These are phyloP conservation scores for Aechmea fasciata DNA, from an alignment of 176 grass and related monocot genomes.

Conservation along the genomic window DNA sequence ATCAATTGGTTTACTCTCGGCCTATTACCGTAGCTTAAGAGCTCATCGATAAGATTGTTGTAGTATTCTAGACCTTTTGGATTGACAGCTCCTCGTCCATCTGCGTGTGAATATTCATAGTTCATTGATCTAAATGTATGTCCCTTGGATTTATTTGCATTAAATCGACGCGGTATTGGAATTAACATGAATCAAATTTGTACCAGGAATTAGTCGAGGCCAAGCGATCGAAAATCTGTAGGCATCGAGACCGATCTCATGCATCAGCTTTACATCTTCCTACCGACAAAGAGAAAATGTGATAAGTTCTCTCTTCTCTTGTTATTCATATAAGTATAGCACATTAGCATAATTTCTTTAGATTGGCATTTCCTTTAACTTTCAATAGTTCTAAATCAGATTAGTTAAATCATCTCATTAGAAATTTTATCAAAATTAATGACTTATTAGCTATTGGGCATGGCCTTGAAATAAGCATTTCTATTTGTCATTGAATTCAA, in stretches of 20 bases:
- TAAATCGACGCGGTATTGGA: background rate
- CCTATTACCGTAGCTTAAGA: constrained; percentile 39
- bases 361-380: background rate
- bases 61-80: constrained; percentile 67
- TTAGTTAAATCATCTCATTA: no score
- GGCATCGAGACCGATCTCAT: constrained; percentile 61
- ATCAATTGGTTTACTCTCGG: background rate
- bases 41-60: constrained; percentile 68
- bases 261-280: constrained; percentile 87
- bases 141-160: background rate
- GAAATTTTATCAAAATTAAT: no score
- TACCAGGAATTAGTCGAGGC: constrained; percentile 61
- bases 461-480: no score
- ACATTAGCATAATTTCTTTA: background rate
- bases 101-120: constrained; percentile 28
- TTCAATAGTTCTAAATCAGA: no score
- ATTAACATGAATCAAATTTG: background rate
- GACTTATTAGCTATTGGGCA: no score
- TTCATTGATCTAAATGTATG: constrained; percentile 2
- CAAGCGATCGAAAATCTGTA: constrained; percentile 85
- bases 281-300: background rate
- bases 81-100: constrained; percentile 80
- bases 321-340: background rate
- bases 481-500: no score
- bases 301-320: background rate